Evolutionary conservation across 2,329 filamentous ascomycete genomes (phyloP).

Genomic region (Verticillium albo-atrum): DNA sequence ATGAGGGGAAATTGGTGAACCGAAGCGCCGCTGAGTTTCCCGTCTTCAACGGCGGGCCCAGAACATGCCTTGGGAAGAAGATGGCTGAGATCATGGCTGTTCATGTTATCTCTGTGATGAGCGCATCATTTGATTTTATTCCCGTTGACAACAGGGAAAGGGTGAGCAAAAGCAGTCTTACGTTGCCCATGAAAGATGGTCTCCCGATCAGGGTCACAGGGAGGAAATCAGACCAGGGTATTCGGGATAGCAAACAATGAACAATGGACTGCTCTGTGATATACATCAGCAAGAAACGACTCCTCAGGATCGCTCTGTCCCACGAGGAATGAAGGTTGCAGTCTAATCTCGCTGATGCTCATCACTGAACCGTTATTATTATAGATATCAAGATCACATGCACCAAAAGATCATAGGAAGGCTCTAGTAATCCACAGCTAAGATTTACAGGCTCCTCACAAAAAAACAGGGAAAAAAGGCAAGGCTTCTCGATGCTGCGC

Average conservation of each 20-base stretch:
- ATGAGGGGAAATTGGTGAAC: conserved; percentile 32
- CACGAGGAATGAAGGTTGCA: no score
- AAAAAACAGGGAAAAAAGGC: no score
- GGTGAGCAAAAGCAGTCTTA: conserved; percentile 56
- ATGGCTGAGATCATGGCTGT: conserved; percentile 60
- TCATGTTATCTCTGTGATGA: conserved; percentile 48
- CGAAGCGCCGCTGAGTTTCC: conserved; percentile 52
- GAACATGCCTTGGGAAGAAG: conserved; percentile 57
- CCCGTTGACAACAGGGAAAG: conserved; percentile 40
- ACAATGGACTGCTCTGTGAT: no score
- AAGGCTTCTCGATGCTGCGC: background rate
- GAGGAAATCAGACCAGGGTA: background rate
- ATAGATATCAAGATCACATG: no score
- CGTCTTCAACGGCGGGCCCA: conserved; percentile 61
- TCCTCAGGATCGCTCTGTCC: no score
- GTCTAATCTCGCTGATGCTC: no score
- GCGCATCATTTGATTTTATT: conserved; percentile 45
- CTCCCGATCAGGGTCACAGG: conserved; percentile 40
- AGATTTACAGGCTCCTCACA: no score
- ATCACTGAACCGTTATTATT: no score
- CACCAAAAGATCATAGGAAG: no score
- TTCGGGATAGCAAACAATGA: no score
- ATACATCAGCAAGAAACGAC: no score
- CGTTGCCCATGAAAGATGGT: conserved; percentile 59
- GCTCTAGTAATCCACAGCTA: no score